Evolutionary conservation across 2,329 filamentous ascomycete species (phyloP).

Genomic region (Botrytis sinoallii): DNA sequence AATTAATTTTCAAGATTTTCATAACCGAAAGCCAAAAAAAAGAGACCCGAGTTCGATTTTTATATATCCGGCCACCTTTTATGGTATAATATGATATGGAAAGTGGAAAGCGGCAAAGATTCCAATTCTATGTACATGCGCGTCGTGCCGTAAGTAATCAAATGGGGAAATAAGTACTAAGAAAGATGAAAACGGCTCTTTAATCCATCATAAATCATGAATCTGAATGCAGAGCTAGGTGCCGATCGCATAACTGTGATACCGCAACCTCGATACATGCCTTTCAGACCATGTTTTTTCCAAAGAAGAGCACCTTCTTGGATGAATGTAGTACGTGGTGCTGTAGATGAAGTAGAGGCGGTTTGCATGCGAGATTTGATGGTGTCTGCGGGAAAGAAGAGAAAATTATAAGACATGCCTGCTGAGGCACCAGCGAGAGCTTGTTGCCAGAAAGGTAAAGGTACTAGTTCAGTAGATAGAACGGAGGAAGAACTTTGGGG

Average conservation of each 20-base stretch:
- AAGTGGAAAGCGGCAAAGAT: not conserved
- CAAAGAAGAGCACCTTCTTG: conserved; percentile 72
- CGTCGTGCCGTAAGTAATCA: not conserved
- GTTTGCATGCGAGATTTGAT: conserved; percentile 98
- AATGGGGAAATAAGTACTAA: not conserved
- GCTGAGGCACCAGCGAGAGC: conserved; percentile 82
- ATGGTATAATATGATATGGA: not conserved
- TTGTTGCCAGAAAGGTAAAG: conserved; percentile 80
- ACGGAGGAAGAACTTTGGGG: conserved; percentile 16
- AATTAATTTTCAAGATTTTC: not conserved
- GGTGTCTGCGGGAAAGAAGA: conserved; percentile 96
- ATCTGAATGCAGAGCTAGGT: conserved; percentile 97
- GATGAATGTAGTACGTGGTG: conserved; percentile 62
- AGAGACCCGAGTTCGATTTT: not conserved
- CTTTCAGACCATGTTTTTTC: conserved; percentile 75
- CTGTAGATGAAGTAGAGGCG: conserved; percentile 54
- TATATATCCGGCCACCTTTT: not conserved
- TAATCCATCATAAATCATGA: conserved; percentile 88
- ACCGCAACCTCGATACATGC: conserved; percentile 90
- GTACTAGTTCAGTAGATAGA: conserved; percentile 40
- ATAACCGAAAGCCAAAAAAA: not conserved
- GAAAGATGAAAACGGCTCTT: conserved; percentile 47
- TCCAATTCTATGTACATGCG: not conserved
- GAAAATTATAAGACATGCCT: conserved; percentile 92
- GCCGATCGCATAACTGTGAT: conserved; percentile 86